Evolutionary conservation across 495 filamentous ascomycete species (phyloP), one percentile per base, ranked within the genome.

Genomic region (Collariella sp.): DNA sequence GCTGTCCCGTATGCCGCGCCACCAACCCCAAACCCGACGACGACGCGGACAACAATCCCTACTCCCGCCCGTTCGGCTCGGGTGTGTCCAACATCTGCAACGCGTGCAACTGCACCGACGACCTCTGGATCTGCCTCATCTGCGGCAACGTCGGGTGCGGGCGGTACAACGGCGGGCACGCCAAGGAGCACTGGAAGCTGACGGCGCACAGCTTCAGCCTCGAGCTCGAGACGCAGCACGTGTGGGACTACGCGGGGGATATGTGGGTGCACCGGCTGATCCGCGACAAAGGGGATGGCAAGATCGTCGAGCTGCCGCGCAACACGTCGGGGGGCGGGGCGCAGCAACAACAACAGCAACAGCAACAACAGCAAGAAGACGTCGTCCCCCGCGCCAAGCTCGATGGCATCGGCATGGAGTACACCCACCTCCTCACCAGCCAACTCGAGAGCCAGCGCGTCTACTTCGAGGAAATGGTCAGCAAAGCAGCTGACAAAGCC

Each of bases 181-280:
- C 93, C 29, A 96, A 91, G 66, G 83, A 85, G 11, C 93, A 98
- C 72, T 98, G 87, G 77, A 88, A 95, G 71, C 78, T 87, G 43
- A 94, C 88, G 3, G 78, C 79, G 0, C 93, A 98, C 68, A 87
- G 82, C 54, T 98, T 94, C 64, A 87, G 89, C 44, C 85, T 98
- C 72, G 94, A 98, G 64, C 79, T 97, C 31, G 81, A 81, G 39
- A 91, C 90, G 0, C 91, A 98, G 65, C 86, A 91, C 54, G 89
- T 98, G 5, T 98, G 93, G 93, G 94, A 98, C 73, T 98, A 98
- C 63, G 86, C 86, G 0, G 87, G 86, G 33, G 94, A 98, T 61
- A 85, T 83, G 57, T 98, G 95, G 75, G 93, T 97, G 18, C 93
- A 98, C 71, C 85, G 93, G 10, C 82, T 98, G 33, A 91, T 97